phyloP scores from a whole-genome alignment of 2,329 filamentous ascomycete genomes.

The Aspergillus floridensis region DNA sequence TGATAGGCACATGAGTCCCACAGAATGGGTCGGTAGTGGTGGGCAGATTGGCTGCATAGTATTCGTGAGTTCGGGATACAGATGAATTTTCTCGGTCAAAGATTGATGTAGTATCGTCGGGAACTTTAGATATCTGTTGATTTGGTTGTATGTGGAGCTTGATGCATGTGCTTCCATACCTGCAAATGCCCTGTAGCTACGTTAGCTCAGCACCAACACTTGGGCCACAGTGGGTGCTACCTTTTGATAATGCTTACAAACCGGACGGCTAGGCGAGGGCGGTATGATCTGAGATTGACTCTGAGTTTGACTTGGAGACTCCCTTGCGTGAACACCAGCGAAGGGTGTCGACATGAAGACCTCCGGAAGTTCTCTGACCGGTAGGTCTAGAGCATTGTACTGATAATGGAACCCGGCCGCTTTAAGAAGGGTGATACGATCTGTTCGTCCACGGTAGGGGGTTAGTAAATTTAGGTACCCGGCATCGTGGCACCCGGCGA shows the following conservation, averaged over 20 bases:
- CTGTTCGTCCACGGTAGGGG: slow-evolving; percentile 49
- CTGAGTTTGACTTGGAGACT: background rate
- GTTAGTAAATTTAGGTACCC: slow-evolving; percentile 58
- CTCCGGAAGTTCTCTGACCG: slow-evolving; percentile 51
- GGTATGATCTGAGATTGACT: slow-evolving; percentile 6
- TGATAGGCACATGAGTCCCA: slow-evolving; percentile 44
- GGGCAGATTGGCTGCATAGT: slow-evolving; percentile 19
- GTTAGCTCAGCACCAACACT: slow-evolving; percentile 1
- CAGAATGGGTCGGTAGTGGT: slow-evolving; percentile 19
- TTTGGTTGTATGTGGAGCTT: slow-evolving; percentile 32
- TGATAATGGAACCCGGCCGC: slow-evolving; percentile 53
- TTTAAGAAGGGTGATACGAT: slow-evolving; percentile 57
- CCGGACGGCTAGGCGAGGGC: slow-evolving; percentile 12
- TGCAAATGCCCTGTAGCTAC: slow-evolving; percentile 30
- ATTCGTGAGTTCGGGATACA: slow-evolving; percentile 18
- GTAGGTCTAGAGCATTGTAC: slow-evolving; percentile 53
- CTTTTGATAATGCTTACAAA: slow-evolving; percentile 37
- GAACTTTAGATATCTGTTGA: slow-evolving; percentile 22
- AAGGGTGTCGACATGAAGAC: slow-evolving; percentile 51
- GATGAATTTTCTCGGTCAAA: background rate
- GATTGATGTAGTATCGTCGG: slow-evolving; percentile 17
- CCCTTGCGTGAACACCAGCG: slow-evolving; percentile 7
- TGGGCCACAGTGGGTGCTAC: slow-evolving; percentile 10
- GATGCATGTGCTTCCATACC: slow-evolving; percentile 30
- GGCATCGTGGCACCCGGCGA: slow-evolving; percentile 61